Base-by-base conservation (phyloP, 495 filamentous ascomycete genomes). In the Penicillium cinerascens region DNA sequence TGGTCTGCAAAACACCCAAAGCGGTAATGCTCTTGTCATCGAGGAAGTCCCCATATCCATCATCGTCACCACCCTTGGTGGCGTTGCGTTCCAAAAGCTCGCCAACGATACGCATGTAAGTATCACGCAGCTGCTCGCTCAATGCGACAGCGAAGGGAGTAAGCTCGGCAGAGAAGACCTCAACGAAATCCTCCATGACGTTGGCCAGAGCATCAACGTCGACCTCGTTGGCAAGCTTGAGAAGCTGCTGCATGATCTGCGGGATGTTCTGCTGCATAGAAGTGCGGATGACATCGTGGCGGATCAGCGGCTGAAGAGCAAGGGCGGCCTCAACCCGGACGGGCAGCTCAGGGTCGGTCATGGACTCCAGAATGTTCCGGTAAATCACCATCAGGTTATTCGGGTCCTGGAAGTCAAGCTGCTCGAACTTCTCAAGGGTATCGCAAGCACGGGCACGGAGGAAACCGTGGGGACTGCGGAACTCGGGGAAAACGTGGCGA, bases 121-220 rank as follows among this genome's bases (percentile, higher is more conserved):
- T 98, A 65, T 98, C 93, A 23, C 92, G 86, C 18, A 98, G 78
- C 69, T 98, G 93, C 75, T 98, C 91, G 61, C 90, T 96, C 37
- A 98, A 78, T 6, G 95, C 92, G 15, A 97, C 95, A n/a, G 93
- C 93, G 64, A 98, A 98, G 7, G 93, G 93, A 1, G 93, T 98
- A 45, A 98, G 79, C 65, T 98, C 95, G 2, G 88, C 75, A 16
- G 93, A 92, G 69, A 98, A 98, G 0, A 97, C 93, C 68, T 98
- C 93, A 44, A 98, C 93, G 66, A 97, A 97, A 60, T 98, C 95
- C 67, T 98, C 93, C 93, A 96, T 96, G n/a, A 96, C 91, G 59
- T 96, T 96, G n/a, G 91, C 90, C 17, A 96, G 70, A 16, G 91
- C 89, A 69, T 96, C 91, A 44, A 96, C 92, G 59, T 96, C 91